Conservation (phyloP, 768 basidiomycete genomes). For the Suillus plorans region DNA sequence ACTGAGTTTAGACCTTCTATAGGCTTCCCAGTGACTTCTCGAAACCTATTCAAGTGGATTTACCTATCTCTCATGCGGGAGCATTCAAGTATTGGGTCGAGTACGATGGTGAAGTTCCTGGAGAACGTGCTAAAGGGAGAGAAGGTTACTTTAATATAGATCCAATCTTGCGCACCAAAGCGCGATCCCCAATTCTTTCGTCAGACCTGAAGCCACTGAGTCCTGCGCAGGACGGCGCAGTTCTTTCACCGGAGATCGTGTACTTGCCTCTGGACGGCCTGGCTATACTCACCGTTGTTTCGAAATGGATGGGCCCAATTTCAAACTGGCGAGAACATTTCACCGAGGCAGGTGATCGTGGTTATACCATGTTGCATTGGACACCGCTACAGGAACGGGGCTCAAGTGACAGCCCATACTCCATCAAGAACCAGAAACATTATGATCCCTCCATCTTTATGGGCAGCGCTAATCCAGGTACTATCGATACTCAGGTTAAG, state of each 20-base stretch:
- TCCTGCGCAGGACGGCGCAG: slow-evolving; percentile 50
- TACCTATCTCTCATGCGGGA: slow-evolving; percentile 95
- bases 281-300: slow-evolving; percentile 85
- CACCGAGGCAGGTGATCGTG: slow-evolving; percentile 79
- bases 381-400: slow-evolving; percentile 94
- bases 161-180: slow-evolving; percentile 76
- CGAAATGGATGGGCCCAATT: slow-evolving; percentile 97
- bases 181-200: slow-evolving; percentile 73
- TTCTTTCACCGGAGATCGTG: slow-evolving; percentile 49
- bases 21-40: slow-evolving; percentile 86
- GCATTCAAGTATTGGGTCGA: slow-evolving; percentile 96
- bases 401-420: slow-evolving; percentile 88
- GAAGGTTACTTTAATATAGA: slow-evolving; percentile 97
- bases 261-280: slow-evolving; percentile 86
- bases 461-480: slow-evolving; percentile 40
- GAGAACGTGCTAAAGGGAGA: slow-evolving; percentile 72
- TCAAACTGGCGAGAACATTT: slow-evolving; percentile 78
- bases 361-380: slow-evolving; percentile 98
- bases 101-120: slow-evolving; percentile 64
- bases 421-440: slow-evolving; percentile 81
- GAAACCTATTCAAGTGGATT: slow-evolving; percentile 89
- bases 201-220: slow-evolving; percentile 50
- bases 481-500: slow-evolving; percentile 57
- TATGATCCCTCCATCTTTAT: slow-evolving; percentile 80
- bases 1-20: slow-evolving; percentile 6